Conservation (phyloP, 441 rosid species). For the Kokia cookei region DNA sequence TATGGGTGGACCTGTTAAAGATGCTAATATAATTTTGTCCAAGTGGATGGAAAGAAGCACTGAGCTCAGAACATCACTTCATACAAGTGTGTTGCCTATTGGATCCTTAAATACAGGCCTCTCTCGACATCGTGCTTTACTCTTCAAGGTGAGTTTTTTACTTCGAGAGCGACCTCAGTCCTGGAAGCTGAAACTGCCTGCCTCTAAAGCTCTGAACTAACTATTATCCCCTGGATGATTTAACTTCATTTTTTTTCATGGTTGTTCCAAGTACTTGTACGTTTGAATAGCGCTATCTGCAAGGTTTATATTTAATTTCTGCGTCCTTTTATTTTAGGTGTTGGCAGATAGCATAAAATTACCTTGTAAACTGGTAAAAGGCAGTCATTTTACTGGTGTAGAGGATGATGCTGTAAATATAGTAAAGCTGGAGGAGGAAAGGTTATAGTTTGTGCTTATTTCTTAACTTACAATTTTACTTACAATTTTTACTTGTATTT, state of each 20-base stretch:
- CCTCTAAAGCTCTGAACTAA: background rate
- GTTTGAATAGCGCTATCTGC: background rate
- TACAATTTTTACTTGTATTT: conserved; percentile 2
- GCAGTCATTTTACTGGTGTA: conserved; percentile 94
- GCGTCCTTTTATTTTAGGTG: conserved; percentile 50
- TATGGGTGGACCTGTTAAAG: conserved; percentile 96
- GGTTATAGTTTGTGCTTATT: conserved; percentile 43
- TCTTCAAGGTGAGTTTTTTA: conserved; percentile 72
- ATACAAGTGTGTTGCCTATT: conserved; percentile 78
- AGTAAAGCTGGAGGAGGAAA: conserved; percentile 81
- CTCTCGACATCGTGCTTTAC: conserved; percentile 94
- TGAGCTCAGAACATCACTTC: conserved; percentile 71
- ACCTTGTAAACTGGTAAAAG: conserved; percentile 94
- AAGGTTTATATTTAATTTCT: conserved; percentile 16
- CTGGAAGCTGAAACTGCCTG: background rate
- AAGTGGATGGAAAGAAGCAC: conserved; percentile 85
- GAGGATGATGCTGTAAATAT: conserved; percentile 98
- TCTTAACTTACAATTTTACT: background rate
- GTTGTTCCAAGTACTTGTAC: background rate
- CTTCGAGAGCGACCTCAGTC: conserved; percentile 5
- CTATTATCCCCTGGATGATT: background rate
- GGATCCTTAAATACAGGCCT: conserved; percentile 85
- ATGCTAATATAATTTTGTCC: conserved; percentile 74
- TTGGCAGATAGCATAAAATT: conserved; percentile 78
- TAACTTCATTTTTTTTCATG: background rate